Conservation (phyloP, 305 asterid species). For the Fraxinus greggii region DNA sequence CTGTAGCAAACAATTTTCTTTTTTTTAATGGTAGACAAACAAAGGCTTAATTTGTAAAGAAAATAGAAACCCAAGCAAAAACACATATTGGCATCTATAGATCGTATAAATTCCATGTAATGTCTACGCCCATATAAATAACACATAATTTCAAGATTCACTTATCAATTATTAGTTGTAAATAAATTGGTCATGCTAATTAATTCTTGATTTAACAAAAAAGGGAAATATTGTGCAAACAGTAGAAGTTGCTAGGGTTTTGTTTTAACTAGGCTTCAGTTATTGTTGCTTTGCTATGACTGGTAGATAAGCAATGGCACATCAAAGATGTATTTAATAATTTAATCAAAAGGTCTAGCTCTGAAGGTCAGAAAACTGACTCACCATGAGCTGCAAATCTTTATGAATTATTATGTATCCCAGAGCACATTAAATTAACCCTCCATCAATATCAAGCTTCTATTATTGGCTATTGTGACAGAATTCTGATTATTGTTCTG, state of each 20-base stretch:
- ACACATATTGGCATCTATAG: not conserved
- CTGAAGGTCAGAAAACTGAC: not conserved
- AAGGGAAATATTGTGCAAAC: not conserved
- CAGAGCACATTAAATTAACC: not conserved
- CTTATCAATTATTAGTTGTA: not conserved
- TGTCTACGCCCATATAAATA: not conserved
- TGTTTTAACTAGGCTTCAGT: not conserved
- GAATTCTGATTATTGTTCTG: not conserved
- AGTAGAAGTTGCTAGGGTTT: not conserved
- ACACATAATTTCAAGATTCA: conserved; percentile 1
- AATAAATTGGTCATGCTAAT: not conserved
- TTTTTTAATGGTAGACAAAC: no score
- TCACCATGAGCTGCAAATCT: not conserved
- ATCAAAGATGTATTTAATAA: not conserved
- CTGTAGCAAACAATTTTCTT: no score
- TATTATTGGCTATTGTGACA: not conserved
- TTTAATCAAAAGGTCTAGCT: not conserved
- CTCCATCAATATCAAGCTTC: not conserved
- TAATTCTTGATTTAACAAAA: not conserved
- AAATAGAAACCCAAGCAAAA: conserved; percentile 9
- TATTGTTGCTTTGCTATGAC: conserved; percentile 3
- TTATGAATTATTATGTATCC: not conserved
- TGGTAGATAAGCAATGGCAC: not conserved
- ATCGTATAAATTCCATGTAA: conserved; percentile 6
- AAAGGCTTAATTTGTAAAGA: not conserved